phyloP scores from a whole-genome alignment of 2,329 filamentous ascomycete species.

The Cephalotrichum gorgonifer region DNA sequence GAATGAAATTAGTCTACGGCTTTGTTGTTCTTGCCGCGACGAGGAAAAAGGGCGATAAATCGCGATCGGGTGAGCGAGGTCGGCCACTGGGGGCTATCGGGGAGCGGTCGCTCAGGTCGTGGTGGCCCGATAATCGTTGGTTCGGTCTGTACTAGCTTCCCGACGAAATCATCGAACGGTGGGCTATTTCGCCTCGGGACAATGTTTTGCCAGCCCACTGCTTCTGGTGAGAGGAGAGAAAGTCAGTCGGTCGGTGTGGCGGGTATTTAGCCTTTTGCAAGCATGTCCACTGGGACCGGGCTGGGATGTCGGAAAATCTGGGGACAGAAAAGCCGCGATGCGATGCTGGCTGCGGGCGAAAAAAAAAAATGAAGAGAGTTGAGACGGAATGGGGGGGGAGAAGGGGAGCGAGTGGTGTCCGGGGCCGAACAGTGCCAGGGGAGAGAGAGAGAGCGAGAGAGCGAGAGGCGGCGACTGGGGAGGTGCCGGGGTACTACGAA shows the following conservation, averaged over 20 bases:
- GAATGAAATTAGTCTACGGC: not conserved
- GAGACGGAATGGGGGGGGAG: not conserved
- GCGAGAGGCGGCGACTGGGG: not conserved
- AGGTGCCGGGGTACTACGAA: not conserved
- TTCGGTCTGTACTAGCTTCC: not conserved
- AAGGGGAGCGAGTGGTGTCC: not conserved
- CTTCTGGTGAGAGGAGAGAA: not conserved
- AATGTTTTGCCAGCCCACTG: not conserved
- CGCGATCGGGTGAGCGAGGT: not conserved
- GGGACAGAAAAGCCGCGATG: not conserved
- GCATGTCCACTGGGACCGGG: not conserved
- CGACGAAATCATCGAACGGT: not conserved
- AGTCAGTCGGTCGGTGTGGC: not conserved
- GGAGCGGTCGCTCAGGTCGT: not conserved
- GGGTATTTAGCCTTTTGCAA: not conserved
- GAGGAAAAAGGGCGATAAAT: not conserved
- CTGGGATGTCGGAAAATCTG: conserved; percentile 4
- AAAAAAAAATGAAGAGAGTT: not conserved
- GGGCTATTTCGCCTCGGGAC: not conserved
- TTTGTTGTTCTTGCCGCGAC: not conserved
- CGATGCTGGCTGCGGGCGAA: too few species aligned
- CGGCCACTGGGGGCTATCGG: not conserved
- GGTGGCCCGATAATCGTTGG: not conserved
- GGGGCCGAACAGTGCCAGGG: not conserved
- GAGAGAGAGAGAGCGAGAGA: not conserved